A percentile compares a stretch with the other conserved stretches of the same genome.
phyloP scores from a whole-genome alignment of 805 yeast genomes.

The Candida ulmi region DNA sequence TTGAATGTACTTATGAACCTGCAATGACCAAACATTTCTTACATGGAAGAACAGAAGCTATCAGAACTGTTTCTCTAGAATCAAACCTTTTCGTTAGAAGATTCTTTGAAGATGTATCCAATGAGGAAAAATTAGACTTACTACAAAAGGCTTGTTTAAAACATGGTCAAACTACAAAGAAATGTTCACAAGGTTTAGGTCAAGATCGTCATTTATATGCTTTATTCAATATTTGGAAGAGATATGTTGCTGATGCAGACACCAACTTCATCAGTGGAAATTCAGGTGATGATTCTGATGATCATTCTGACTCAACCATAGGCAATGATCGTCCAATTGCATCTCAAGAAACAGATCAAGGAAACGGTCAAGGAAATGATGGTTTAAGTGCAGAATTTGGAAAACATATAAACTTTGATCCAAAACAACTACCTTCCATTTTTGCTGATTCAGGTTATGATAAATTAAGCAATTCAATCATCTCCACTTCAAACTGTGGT shows the following conservation, averaged over 20 bases:
- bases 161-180: slow-evolving; percentile 63
- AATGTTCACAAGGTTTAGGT: slow-evolving; percentile 75
- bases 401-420: slow-evolving; percentile 6
- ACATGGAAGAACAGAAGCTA: slow-evolving; percentile 92
- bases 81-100: slow-evolving; percentile 79
- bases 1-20: slow-evolving; percentile 92
- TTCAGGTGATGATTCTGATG: slow-evolving; percentile 26
- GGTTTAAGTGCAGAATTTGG: background rate
- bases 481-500: slow-evolving; percentile 88
- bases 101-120: slow-evolving; percentile 64
- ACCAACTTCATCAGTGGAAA: slow-evolving; percentile 13
- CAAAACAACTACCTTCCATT: slow-evolving; percentile 55
- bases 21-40: slow-evolving; percentile 88
- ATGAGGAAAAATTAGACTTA: slow-evolving; percentile 47
- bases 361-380: background rate
- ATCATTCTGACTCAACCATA: slow-evolving; percentile 17
- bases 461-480: slow-evolving; percentile 67
- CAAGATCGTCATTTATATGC: slow-evolving; percentile 91
- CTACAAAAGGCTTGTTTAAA: slow-evolving; percentile 64
- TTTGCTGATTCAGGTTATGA: slow-evolving; percentile 90
- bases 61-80: slow-evolving; percentile 76
- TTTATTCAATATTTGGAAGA: slow-evolving; percentile 79
- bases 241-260: slow-evolving; percentile 35
- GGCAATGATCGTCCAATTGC: slow-evolving; percentile 10
- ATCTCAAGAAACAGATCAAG: background rate